A percentile compares a stretch with the other conserved stretches of the same genome.
These are phyloP conservation scores for Nepenthes alata DNA, from an alignment of 179 eudicot species.

Conservation along the genomic window DNA sequence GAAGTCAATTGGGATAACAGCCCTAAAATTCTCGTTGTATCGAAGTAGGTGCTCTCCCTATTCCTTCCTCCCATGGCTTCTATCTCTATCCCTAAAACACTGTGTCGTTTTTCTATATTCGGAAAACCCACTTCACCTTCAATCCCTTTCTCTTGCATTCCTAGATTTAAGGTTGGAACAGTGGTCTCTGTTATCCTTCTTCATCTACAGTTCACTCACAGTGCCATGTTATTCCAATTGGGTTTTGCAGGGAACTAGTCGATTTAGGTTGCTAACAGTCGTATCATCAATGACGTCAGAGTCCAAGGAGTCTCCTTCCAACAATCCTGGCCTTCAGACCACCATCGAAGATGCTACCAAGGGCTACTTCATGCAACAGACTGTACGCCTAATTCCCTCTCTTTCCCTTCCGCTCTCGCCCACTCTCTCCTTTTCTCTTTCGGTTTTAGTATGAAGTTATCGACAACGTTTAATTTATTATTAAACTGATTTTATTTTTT, in stretches of 20 bases:
- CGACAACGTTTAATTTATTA: neutral
- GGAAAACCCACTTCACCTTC: conserved; percentile 9
- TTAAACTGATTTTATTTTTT: neutral
- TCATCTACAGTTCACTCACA: neutral
- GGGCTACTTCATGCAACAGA: conserved; percentile 64
- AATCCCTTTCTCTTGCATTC: conserved; percentile 5
- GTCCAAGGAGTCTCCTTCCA: conserved; percentile 43
- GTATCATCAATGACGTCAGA: conserved; percentile 34
- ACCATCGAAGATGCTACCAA: conserved; percentile 55
- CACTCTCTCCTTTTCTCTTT: neutral
- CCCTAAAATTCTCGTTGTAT: no score
- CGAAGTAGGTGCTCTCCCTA: no score
- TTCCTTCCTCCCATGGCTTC: conserved; percentile 13
- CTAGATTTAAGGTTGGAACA: conserved; percentile 19
- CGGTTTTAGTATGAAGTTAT: neutral
- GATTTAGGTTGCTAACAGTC: conserved; percentile 12
- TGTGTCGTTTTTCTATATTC: conserved; percentile 13
- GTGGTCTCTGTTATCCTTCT: neutral
- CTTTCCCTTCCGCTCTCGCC: neutral
- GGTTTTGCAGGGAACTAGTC: conserved; percentile 19
- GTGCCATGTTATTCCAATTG: neutral
- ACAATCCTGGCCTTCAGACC: conserved; percentile 58
- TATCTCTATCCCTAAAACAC: conserved; percentile 8
- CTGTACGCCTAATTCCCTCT: conserved; percentile 27
- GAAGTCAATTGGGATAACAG: no score